Conservation (phyloP, 2,329 filamentous ascomycete genomes). For the Dactylellina parvicollis region DNA sequence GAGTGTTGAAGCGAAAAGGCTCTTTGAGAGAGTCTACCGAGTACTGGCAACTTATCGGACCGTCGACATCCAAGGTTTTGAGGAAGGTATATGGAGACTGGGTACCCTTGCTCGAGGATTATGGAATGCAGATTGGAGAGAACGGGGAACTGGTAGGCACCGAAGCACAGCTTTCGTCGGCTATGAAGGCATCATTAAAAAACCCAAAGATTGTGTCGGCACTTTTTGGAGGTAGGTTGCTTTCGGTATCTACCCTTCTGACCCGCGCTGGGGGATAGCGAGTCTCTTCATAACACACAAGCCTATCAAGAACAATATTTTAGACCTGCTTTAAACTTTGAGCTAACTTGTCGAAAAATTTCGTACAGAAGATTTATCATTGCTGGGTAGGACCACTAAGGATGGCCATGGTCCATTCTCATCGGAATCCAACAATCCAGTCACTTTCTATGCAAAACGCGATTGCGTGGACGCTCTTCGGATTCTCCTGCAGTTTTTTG, state of each 20-base stretch:
- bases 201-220: background rate
- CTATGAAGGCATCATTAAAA: background rate
- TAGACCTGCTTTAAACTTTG: too few species aligned
- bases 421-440: background rate
- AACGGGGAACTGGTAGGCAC: background rate
- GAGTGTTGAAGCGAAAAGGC: too few species aligned
- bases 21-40: too few species aligned
- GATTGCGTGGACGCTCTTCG: background rate
- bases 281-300: too few species aligned
- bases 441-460: background rate
- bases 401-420: background rate
- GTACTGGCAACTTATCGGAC: background rate
- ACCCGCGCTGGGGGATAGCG: too few species aligned
- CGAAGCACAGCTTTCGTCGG: background rate
- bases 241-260: background rate
- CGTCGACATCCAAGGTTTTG: background rate
- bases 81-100: background rate
- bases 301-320: too few species aligned
- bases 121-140: background rate
- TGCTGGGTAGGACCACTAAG: too few species aligned
- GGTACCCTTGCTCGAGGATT: background rate
- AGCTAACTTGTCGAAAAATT: too few species aligned
- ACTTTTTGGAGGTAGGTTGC: background rate
- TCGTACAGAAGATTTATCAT: too few species aligned
- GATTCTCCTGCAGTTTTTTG: background rate